A percentile compares a stretch with the other conserved stretches of the same genome.
Conservation (phyloP, 331 rosid species). For the Saraca asoca region DNA sequence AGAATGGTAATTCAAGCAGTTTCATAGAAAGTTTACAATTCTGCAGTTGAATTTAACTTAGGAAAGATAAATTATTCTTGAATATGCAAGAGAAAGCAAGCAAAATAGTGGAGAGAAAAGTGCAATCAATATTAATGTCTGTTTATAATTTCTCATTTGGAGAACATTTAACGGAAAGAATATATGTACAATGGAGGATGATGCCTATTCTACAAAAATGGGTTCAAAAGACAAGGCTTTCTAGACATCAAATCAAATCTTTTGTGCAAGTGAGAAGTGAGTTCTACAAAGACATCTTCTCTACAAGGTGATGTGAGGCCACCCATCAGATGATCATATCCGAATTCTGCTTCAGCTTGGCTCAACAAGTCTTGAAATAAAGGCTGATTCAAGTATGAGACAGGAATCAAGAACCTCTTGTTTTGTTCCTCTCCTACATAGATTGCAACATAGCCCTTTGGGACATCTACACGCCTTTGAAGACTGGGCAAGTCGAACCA, state of each 20-base stretch:
- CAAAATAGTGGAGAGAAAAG: no score
- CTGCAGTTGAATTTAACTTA: no score
- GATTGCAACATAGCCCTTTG: conserved; percentile 35
- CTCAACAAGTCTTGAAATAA: conserved; percentile 32
- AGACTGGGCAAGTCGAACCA: background rate
- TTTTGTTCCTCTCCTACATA: conserved; percentile 37
- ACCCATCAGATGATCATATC: conserved; percentile 41
- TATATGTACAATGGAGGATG: background rate
- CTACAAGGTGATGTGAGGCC: conserved; percentile 45
- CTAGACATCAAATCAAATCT: no score
- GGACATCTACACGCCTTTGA: background rate
- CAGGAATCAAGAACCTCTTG: conserved; percentile 36
- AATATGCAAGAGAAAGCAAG: no score
- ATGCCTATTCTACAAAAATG: background rate
- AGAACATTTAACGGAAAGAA: background rate
- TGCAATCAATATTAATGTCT: no score
- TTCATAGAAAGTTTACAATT: no score
- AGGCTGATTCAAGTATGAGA: conserved; percentile 41
- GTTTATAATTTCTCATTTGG: background rate
- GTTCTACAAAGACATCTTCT: conserved; percentile 34
- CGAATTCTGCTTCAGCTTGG: conserved; percentile 39
- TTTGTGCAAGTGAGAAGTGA: background rate
- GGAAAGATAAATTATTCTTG: no score
- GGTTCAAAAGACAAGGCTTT: no score
- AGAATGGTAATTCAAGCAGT: no score